Base-by-base conservation (phyloP, 345 rosid species). In the Lepidium sativum region DNA sequence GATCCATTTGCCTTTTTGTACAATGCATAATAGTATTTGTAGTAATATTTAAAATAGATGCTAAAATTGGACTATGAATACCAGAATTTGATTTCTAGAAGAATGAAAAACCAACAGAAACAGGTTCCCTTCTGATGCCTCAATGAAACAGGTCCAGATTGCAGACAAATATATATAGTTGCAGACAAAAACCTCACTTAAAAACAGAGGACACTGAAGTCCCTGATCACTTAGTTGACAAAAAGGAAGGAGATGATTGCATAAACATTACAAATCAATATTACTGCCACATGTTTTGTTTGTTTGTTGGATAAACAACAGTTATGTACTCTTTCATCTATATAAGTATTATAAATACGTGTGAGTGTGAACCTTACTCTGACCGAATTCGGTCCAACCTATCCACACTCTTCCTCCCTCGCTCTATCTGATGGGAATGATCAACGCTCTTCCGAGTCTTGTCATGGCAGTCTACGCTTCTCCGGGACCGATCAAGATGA, bases 391-490 rank as follows among this genome's bases (percentile, higher is more conserved):
- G 79, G 51, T 78, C 86, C 83, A 83, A 81, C 81, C 92, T 84
- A 56, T 94, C 97, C 6, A 88, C 92, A 59, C 99, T 90, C 80
- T 94, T 90, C 63, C 97, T 70, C 6, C 70, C 97, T 65, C 80
- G 83, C 58, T 94, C 99, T 60, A 83, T 8, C 72, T 82, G 94
- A 52, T 77, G 79, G 0, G 52, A 31, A 10, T 54, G 56, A 43
- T 94, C 99, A 2, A 86, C 75, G 69, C 84, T 87, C 74, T 79
- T 87, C 48, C 96, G 72, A 6, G 84, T 83, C 78, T 89, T 92
- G 67, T 89, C 98, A 2, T 86, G 91, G 79, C 85, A 88, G 72
- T 94, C 99, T 59, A 90, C 86, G 60, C 99, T 94, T 63, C 89
- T 86, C 65, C 96, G 69, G 1, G 96, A 86, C 74, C 88, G 80